Evolutionary conservation across 2,329 filamentous ascomycete genomes (phyloP), one percentile per base, ranked within the genome.

Genomic region (Aspergillus eucalypticola): DNA sequence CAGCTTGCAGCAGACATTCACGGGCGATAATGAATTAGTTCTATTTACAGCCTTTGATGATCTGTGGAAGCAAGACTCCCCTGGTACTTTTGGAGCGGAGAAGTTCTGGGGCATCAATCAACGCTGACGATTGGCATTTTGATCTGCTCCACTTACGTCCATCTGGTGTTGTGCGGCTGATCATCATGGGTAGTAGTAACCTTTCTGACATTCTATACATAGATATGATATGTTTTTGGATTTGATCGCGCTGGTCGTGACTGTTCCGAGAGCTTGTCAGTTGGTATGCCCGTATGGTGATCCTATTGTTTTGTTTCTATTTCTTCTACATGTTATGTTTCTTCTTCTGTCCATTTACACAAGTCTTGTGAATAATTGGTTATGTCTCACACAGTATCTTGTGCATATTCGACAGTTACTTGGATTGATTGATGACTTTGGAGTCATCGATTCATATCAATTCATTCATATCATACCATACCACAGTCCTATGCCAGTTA

Each of bases 1-100:
- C 5, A 88, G 87, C 23, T 84, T 96, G 69, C 85, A 84, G 73
- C 69, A 72, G 39, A 79, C 81, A 2, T 92, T 92, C 71, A 69
- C 78, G 0, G 65, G 67, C 57, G 60, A 62, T 3, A 64, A 60
- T 38, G 64, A 65, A 49, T 69, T 94, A 46, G 84, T 93, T 65
- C 79, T 96, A 21, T 94, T 95, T 77, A 90, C 88, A 27, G 88
- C 90, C 3, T 94, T 88, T 78, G 89, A 96, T 75, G 89, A 92
- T 63, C 69, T 82, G 54, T 96, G 92, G 91, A 96, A 96, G 82
- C 73, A 78, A 42, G 84, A 90, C 66, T 82, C 79, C 56, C 73
- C 79, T 2, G 80, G 75, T 21, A 89, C 89, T 1, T 90, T 88
- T 74, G 83, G 86, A 60, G 86, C 90, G 2, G 92, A 96, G 78